Base-by-base conservation (phyloP, 2,329 filamentous ascomycete species). In the Ophiocordyceps australis region DNA sequence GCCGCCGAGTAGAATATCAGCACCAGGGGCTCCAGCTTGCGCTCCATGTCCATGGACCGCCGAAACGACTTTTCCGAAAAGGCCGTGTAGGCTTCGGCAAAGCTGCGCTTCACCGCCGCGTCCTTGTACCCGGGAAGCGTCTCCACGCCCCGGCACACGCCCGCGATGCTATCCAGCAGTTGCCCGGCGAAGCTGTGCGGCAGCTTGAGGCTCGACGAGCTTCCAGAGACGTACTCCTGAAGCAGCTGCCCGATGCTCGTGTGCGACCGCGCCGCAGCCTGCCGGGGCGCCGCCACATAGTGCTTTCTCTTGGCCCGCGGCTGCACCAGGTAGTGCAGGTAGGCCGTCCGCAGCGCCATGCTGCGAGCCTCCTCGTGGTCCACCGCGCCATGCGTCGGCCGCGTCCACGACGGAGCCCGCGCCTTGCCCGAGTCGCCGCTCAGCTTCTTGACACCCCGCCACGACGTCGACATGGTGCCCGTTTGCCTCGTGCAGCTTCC, bases 1-100 rank as follows among this genome's bases (percentile, higher is more conserved):
- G 89, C 85, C 34, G 81, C 78, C 2, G 85, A 91, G 53, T 91
- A 95, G 59, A 98, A 95, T 35, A 95, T 94, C 38, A 98, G 63
- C 26, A 98, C 72, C 26, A 95, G 57, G 35, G 92, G 85, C 50
- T 98, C 89, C 14, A 92, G 75, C 42, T 86, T 75, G 34, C 86
- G 70, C 49, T 94, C 86, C 53, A 92, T 92, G 44, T 94, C 83
- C 59, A 94, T 82, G 31, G 74, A 76, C 55, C 83, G 91, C 37
- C 81, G 75, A 43, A 94, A 94, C 23, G 70, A 73, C 33, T 74
- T 74, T 34, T 91, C 81, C 38, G 86, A 94, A 47, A 98, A 79
- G 29, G 82, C 78, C 31, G 86, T 94, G 46, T 94, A 76, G 35
- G 93, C 93, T 36, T 82, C 80, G 28, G 82, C 89, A 54, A 98